Evolutionary conservation across 371 early-diverging fungal genomes (phyloP).

Genomic region (Syncephalastrum racemosum): DNA sequence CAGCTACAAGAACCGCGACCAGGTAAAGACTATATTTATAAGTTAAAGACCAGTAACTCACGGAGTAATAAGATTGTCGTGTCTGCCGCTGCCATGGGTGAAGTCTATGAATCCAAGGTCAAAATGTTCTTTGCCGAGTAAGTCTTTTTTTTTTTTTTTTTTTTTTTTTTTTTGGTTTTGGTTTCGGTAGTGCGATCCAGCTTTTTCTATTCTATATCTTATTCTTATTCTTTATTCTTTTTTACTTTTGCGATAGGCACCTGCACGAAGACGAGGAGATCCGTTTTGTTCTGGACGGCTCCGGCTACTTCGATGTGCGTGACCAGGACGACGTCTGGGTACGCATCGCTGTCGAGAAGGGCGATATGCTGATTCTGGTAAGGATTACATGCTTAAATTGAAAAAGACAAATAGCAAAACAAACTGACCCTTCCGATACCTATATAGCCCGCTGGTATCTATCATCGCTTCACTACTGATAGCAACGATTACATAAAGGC

Average conservation of each 20-base stretch:
- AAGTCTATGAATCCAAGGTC: conserved; percentile 86
- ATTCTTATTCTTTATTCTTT: not conserved
- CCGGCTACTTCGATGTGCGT: conserved; percentile 89
- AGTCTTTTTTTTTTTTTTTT: not conserved
- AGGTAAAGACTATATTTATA: conserved; percentile 47
- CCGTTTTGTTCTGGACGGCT: conserved; percentile 86
- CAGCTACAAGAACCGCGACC: conserved; percentile 88
- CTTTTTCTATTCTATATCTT: not conserved
- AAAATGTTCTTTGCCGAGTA: conserved; percentile 92
- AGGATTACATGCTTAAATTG: conserved; percentile 1
- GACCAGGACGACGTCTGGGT: conserved; percentile 86
- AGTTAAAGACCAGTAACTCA: not conserved
- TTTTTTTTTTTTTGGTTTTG: no score
- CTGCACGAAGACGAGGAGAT: conserved; percentile 98
- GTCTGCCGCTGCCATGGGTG: conserved; percentile 73
- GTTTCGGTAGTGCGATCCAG: no score
- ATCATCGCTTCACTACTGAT: conserved; percentile 94
- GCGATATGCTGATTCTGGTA: conserved; percentile 89
- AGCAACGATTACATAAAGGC: conserved; percentile 83
- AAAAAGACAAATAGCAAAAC: not conserved
- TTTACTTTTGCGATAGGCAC: conserved; percentile 51
- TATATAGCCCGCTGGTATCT: conserved; percentile 88
- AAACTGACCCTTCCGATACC: not conserved
- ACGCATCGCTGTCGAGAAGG: conserved; percentile 72
- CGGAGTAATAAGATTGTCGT: conserved; percentile 48